These are phyloP conservation scores for Artemisia tridentata DNA, from an alignment of 129 eudicot genomes.

Conservation along the genomic window DNA sequence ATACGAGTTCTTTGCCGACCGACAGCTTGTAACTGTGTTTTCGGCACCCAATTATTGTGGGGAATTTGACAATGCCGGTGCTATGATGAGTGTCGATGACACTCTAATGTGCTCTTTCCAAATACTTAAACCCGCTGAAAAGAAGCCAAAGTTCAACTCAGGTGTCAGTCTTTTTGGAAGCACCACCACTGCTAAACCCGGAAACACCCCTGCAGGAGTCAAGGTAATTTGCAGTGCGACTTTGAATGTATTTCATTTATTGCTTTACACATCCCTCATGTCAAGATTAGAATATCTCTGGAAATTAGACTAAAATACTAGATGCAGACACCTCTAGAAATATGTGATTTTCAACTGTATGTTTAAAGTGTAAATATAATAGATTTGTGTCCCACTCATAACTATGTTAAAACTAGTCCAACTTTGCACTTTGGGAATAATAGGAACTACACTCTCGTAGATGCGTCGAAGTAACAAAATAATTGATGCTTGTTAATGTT, in stretches of 20 bases:
- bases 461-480: background rate
- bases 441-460: background rate
- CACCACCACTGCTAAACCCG: constrained; percentile 61
- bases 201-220: constrained; percentile 35
- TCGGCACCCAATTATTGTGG: constrained; percentile 70
- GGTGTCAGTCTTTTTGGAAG: constrained; percentile 54
- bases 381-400: background rate
- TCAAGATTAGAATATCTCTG: background rate
- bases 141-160: constrained; percentile 57
- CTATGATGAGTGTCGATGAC: constrained; percentile 70
- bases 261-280: background rate
- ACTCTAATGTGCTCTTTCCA: constrained; percentile 74
- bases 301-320: background rate
- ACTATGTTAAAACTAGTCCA: background rate
- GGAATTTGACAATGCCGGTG: constrained; percentile 67
- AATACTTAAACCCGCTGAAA: constrained; percentile 75
- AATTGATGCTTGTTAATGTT: background rate
- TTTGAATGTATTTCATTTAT: background rate
- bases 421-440: background rate
- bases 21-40: constrained; percentile 74
- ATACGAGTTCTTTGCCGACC: constrained; percentile 71
- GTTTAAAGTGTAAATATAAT: background rate
- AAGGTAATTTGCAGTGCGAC: constrained; percentile 19
- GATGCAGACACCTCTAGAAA: background rate
- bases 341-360: background rate